These are phyloP conservation scores for Cylindrotheca fusiformis DNA, from an alignment of 108 stramenopile genomes.

Conservation along the genomic window DNA sequence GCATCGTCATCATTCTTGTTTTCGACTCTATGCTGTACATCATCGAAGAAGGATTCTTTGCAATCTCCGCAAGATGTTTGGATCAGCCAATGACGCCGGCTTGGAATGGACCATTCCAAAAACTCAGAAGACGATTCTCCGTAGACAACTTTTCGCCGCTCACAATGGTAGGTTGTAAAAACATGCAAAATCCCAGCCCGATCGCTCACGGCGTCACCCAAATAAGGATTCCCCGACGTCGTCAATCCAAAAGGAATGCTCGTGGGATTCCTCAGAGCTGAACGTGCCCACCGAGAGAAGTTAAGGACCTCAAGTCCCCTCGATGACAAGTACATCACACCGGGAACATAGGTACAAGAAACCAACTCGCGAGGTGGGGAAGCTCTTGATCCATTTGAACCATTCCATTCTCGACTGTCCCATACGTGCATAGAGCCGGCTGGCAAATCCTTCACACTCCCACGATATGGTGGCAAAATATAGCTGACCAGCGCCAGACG, in stretches of 20 bases:
- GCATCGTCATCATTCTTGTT: conserved; percentile 15
- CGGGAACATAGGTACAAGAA: neutral
- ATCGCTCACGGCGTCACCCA: conserved; percentile 33
- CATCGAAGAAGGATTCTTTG: conserved; percentile 2
- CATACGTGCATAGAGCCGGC: conserved; percentile 13
- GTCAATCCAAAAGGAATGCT: conserved; percentile 49
- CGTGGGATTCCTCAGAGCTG: neutral
- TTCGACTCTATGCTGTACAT: neutral
- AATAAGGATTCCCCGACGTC: conserved; percentile 49
- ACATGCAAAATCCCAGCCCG: conserved; percentile 53
- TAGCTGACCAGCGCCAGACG: conserved; percentile 20
- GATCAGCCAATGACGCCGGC: conserved; percentile 70
- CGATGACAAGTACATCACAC: neutral
- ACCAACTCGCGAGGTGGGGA: neutral
- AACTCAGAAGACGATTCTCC: conserved; percentile 5
- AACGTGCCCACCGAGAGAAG: neutral
- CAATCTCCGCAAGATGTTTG: conserved; percentile 58
- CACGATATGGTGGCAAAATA: conserved; percentile 15
- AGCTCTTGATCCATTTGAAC: neutral
- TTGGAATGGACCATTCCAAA: conserved; percentile 48
- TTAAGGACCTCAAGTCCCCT: neutral
- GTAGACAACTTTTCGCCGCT: conserved; percentile 25
- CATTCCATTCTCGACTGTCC: conserved; percentile 28
- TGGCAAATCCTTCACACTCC: neutral
- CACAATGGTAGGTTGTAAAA: conserved; percentile 54